Base-by-base conservation (phyloP, 169 alveolate species). In the Cryptosporidium canis region DNA sequence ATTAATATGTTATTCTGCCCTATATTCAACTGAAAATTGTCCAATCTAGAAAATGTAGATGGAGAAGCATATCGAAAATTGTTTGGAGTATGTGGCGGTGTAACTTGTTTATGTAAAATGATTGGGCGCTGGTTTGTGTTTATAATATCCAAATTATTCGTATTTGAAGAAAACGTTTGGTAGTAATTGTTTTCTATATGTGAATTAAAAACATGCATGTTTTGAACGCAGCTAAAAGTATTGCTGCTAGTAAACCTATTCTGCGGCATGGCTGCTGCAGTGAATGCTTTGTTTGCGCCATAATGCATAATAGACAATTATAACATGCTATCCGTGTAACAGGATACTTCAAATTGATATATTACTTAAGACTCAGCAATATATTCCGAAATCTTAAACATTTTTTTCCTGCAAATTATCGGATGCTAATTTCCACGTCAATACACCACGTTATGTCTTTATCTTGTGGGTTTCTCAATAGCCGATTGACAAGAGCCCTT, bases 11-110 rank as follows among this genome's bases (percentile, higher is more conserved):
- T 24, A n/a, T 51, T 55, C 5, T 66, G 67, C 12, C 44, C 84
- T 51, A 48, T 48, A 14, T 51, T 47, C n/a, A 48, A 70, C n/a
- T 55, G 45, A 31, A 70, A 33, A 58, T 77, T 24, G 18, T 39
- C 33, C 64, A 77, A 55, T 77, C 72, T 77, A 61, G 77, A 58
- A 29, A 77, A 31, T 53, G 87, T 71, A 12, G 71, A 77, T 44
- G 41, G 27, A 58, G 87, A 77, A 61, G 63, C 72, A 77, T 41
- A 77, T 16, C 87, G 87, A 14, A 55, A 18, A 77, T 77, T 77
- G 37, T 77, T 55, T 77, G 63, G 77, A 11, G 87, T 77, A 39
- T 61, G 72, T 55, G 87, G 87, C 87, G 87, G 87, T 44, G 87
- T 77, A 27, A 39, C 37, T 21, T 68, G 66, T 31, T 77, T 35